These are phyloP conservation scores for Neurospora sp. DNA, from an alignment of 2,329 filamentous ascomycete species.

Conservation along the genomic window DNA sequence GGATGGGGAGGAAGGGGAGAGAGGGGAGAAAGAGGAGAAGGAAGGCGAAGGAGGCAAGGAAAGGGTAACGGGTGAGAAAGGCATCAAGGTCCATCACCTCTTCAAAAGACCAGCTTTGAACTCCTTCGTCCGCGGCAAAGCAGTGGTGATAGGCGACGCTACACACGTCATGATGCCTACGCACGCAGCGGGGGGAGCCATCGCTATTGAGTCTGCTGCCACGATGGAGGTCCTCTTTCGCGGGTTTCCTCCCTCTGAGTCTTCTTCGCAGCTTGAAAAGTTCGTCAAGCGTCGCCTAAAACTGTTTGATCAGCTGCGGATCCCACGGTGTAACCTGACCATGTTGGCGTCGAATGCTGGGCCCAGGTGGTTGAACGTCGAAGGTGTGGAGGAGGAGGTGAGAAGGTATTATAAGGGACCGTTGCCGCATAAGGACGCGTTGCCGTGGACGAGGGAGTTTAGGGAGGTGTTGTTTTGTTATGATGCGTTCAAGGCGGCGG, in stretches of 20 bases:
- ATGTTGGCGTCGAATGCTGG: constrained; percentile 13
- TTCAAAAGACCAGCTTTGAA: constrained; percentile 6
- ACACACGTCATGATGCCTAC: constrained; percentile 15
- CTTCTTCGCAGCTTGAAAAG: neutral
- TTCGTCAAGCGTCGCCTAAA: constrained; percentile 1
- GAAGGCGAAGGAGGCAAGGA: neutral
- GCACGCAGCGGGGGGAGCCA: constrained; percentile 9
- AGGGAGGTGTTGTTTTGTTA: constrained; percentile 11
- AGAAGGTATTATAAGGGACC: constrained; percentile 10
- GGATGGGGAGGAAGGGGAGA: too few relatives aligned
- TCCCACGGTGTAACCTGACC: constrained; percentile 12
- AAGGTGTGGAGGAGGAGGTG: constrained; percentile 10
- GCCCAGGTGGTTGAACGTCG: constrained; percentile 3
- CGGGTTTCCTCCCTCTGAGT: neutral
- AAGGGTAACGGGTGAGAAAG: constrained; percentile 5
- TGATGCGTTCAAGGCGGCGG: constrained; percentile 9
- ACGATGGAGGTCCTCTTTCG: constrained; percentile 11
- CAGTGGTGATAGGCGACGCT: constrained; percentile 11
- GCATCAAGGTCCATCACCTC: constrained; percentile 13
- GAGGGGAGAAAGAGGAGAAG: neutral
- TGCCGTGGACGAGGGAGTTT: constrained; percentile 8
- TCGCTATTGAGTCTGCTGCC: constrained; percentile 11
- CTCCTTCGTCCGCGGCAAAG: constrained; percentile 8
- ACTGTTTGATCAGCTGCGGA: constrained; percentile 8
- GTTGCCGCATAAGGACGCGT: constrained; percentile 3